Base-by-base conservation (phyloP, 169 alveolate species). In the Eimeria maxima region DNA sequence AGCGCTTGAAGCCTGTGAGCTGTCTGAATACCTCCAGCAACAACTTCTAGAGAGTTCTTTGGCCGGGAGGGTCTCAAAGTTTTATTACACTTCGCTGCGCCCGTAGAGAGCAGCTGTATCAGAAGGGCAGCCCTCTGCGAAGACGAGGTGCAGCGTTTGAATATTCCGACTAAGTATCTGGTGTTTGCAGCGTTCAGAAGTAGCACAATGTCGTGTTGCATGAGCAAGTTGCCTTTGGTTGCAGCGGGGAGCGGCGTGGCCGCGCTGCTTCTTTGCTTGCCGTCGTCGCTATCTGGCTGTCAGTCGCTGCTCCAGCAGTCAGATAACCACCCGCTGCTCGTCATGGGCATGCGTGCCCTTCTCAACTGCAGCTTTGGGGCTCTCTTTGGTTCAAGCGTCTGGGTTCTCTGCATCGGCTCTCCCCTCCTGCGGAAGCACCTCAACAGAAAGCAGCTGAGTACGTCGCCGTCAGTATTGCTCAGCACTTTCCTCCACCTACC, bases 171-270 rank as follows among this genome's bases (percentile, higher is more conserved):
- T 4, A 11, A 60, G n/a, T 18, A 6, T 11, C n/a, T 18, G n/a
- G 69, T 60, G 69, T 60, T 1, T 18, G 42, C 22, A 27, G 81
- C 0, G 16, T 71, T 71, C 47, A 10, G 22, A 71, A 27, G 44
- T 22, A 8, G 63, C 8, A 89, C 29, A 76, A 92, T 92, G 95
- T 42, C 95, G 90, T 22, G 88, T 29, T 78, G 80, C 42, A 20
- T 92, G 92, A 92, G 95, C 81, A 92, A 92, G 90, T 69, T 92
- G 84, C 92, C 95, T 33, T 60, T 74, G 81, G 92, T 92, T 20
- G 87, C 95, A 29, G 92, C 92, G 33, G 95, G 91, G n/a, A 55
- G 92, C 92, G 95, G 95, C 27, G 78, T 42, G 50, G 84, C 95
- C 0, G 74, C 95, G 33, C 84, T 92, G 80, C 91, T 92, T 13